Evolutionary conservation across 106 monocot genomes (phyloP).

Genomic region (Dioscorea alata): DNA sequence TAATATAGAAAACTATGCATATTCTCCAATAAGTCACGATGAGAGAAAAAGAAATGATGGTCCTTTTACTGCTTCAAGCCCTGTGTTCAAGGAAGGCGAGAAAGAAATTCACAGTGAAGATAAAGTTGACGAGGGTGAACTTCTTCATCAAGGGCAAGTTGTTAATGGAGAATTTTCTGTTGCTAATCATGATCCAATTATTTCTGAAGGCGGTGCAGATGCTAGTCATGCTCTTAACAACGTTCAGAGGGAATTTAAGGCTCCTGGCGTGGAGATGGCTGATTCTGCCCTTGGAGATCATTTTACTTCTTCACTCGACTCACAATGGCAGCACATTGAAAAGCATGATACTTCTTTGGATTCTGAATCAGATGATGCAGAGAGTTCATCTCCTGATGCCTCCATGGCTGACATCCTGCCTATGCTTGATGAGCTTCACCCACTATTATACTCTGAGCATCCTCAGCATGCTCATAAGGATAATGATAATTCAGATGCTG

Average conservation of each 20-base stretch:
- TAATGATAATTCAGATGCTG: constrained; percentile 25
- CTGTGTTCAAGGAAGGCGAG: constrained; percentile 5
- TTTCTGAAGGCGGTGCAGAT: constrained; percentile 17
- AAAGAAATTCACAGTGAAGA: constrained; percentile 2
- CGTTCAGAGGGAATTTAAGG: constrained; percentile 4
- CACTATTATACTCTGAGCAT: constrained; percentile 50
- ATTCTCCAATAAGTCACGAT: neutral
- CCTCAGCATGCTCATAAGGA: constrained; percentile 25
- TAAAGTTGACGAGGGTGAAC: neutral
- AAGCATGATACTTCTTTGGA: constrained; percentile 26
- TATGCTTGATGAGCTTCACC: constrained; percentile 82
- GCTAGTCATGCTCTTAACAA: constrained; percentile 3
- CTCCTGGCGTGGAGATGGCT: constrained; percentile 12
- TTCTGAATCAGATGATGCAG: constrained; percentile 50
- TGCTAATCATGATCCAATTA: constrained; percentile 1
- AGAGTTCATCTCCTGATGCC: constrained; percentile 57
- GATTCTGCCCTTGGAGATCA: constrained; percentile 1
- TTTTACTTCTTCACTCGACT: constrained; percentile 25
- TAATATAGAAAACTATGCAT: constrained; percentile 2
- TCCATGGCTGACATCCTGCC: constrained; percentile 65
- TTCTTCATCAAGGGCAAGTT: neutral
- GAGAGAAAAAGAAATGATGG: constrained; percentile 12
- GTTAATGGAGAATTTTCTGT: constrained; percentile 15
- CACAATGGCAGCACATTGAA: constrained; percentile 19
- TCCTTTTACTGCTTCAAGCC: neutral